Evolutionary conservation across 441 rosid genomes (phyloP).

Genomic region (Croton setiger): DNA sequence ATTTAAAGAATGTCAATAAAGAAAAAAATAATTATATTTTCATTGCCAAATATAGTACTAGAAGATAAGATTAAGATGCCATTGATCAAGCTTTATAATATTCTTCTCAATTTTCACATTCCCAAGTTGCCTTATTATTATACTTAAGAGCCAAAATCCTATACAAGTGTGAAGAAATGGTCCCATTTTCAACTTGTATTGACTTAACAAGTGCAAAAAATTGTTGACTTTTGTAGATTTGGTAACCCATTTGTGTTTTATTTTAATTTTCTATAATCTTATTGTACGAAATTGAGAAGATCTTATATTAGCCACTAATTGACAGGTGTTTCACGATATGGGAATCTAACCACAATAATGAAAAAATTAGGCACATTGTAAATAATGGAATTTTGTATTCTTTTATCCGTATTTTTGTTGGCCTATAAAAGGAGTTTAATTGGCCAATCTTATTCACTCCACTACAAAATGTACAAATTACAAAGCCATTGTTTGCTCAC

Average conservation of each 20-base stretch:
- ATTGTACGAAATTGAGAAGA: not conserved
- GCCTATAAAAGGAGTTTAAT: slow-evolving; percentile 32
- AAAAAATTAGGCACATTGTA: slow-evolving; percentile 1
- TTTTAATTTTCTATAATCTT: no score
- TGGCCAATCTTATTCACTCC: slow-evolving; percentile 23
- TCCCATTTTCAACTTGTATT: not conserved
- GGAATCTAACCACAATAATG: slow-evolving; percentile 20
- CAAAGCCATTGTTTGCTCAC: slow-evolving; percentile 29
- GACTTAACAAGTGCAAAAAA: not conserved
- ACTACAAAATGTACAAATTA: not conserved
- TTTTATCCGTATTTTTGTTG: not conserved
- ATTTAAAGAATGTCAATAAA: slow-evolving; percentile 22
- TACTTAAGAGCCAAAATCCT: slow-evolving; percentile 16
- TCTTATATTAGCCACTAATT: slow-evolving; percentile 12
- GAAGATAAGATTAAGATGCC: slow-evolving; percentile 20
- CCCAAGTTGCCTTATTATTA: slow-evolving; percentile 1
- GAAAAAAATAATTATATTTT: not conserved
- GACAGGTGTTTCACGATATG: slow-evolving; percentile 26
- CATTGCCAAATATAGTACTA: not conserved
- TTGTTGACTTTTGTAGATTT: not conserved
- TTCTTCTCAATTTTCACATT: not conserved
- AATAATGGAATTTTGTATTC: no score
- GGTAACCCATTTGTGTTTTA: not conserved
- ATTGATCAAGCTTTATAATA: not conserved
- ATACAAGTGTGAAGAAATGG: not conserved